Percentiles rank a stretch among this genome's conserved stretches.
These are phyloP conservation scores for Hypoxylon lenormandii DNA, from an alignment of 495 filamentous ascomycete genomes.

Conservation along the genomic window DNA sequence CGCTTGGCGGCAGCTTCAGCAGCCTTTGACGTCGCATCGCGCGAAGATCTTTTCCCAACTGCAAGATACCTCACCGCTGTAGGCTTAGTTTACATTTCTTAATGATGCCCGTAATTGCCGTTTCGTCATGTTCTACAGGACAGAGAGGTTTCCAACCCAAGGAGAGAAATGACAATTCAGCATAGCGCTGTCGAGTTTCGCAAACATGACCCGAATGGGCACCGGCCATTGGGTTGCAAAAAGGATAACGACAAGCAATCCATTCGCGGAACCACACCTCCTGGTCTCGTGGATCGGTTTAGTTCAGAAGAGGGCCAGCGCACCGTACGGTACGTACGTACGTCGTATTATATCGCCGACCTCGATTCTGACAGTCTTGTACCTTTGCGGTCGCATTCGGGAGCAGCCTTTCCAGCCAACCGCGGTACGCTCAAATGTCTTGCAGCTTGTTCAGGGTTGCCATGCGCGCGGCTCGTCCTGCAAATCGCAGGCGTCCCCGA, in stretches of 20 bases:
- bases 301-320: too few species aligned
- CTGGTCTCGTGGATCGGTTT: constrained; percentile 5
- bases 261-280: constrained; percentile 37
- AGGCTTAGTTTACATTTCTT: too few species aligned
- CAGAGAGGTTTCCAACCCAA: not conserved
- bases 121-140: too few species aligned
- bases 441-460: constrained; percentile 27
- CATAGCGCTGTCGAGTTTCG: constrained; percentile 12
- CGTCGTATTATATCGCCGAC: constrained; percentile 13
- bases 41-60: constrained; percentile 41
- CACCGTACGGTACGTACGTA: constrained; percentile 6
- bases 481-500: constrained; percentile 24
- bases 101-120: too few species aligned
- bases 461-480: constrained; percentile 35
- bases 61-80: constrained; percentile 34
- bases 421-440: constrained; percentile 38
- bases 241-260: not conserved
- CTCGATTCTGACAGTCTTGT: constrained; percentile 3
- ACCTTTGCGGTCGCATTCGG: constrained; percentile 24
- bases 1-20: constrained; percentile 44
- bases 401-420: constrained; percentile 29
- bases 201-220: constrained; percentile 25
- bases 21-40: constrained; percentile 37
- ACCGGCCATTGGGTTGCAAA: constrained; percentile 8
- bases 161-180: constrained; percentile 27